These are phyloP conservation scores for Plantago ovata DNA, from an alignment of 257 asterid genomes.

Conservation along the genomic window DNA sequence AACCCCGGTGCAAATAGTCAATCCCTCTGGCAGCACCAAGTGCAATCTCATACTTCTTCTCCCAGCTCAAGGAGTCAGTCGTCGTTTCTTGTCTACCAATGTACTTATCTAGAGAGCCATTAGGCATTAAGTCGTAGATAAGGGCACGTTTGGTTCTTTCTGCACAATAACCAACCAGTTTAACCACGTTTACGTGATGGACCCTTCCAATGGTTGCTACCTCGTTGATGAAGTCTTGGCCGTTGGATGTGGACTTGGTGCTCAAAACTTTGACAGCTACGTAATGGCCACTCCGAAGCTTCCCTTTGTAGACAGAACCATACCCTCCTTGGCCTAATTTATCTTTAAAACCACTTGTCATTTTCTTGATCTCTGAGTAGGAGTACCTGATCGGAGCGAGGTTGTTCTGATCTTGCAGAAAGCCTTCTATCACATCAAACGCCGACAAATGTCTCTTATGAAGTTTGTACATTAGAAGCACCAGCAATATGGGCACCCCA, in stretches of 20 bases:
- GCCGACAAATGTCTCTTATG: slow-evolving; percentile 19
- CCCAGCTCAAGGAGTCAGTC: slow-evolving; percentile 7
- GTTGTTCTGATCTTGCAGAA: slow-evolving; percentile 19
- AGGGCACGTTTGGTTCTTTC: slow-evolving; percentile 24
- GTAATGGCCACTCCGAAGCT: slow-evolving; percentile 24
- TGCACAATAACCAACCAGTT: slow-evolving; percentile 25
- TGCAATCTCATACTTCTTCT: slow-evolving; percentile 21
- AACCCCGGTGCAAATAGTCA: slow-evolving; percentile 22
- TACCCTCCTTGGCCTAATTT: slow-evolving; percentile 31
- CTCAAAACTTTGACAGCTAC: slow-evolving; percentile 27
- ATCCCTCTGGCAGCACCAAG: slow-evolving; percentile 27
- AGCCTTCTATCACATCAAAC: slow-evolving; percentile 21
- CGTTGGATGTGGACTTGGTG: slow-evolving; percentile 7
- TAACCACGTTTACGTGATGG: slow-evolving; percentile 31
- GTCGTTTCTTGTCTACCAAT: slow-evolving; percentile 2
- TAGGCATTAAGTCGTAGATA: slow-evolving; percentile 28
- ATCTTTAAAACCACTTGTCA: slow-evolving; percentile 22
- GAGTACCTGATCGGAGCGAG: slow-evolving; percentile 32
- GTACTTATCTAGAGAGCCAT: slow-evolving; percentile 29
- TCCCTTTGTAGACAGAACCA: slow-evolving; percentile 30
- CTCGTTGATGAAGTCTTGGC: slow-evolving; percentile 35
- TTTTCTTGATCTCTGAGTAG: slow-evolving; percentile 25
- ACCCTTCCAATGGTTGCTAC: slow-evolving; percentile 33
- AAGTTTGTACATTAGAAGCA: slow-evolving; percentile 20
- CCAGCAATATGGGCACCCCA: slow-evolving; percentile 13